A percentile compares a stretch with the other conserved stretches of the same genome.
phyloP scores from a whole-genome alignment of 139 green algal genomes.

The Micractinium sp. region DNA sequence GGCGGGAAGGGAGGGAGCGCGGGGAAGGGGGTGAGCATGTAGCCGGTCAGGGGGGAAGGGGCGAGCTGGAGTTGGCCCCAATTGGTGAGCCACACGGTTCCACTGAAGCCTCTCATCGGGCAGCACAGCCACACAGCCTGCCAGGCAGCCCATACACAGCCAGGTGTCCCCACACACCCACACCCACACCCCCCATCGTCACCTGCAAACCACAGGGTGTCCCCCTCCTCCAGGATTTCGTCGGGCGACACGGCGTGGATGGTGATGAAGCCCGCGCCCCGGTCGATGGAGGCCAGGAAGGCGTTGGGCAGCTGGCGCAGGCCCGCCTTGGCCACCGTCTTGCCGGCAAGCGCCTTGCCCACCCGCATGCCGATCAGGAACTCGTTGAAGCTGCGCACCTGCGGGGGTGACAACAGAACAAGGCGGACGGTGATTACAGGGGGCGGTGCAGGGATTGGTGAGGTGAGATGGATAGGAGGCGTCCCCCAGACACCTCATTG shows the following conservation, averaged over 20 bases:
- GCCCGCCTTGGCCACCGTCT: slow-evolving; percentile 48
- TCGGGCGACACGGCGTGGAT: slow-evolving; percentile 58
- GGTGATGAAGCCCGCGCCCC: neutral
- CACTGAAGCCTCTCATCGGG: too few relatives aligned
- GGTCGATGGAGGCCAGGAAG: slow-evolving; percentile 73
- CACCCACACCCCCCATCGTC: slow-evolving; percentile 44
- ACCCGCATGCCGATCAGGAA: slow-evolving; percentile 54
- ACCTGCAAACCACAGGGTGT: slow-evolving; percentile 85
- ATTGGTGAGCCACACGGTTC: too few relatives aligned
- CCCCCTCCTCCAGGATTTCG: slow-evolving; percentile 62
- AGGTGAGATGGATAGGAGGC: too few relatives aligned
- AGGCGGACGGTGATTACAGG: too few relatives aligned
- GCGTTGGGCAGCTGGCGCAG: slow-evolving; percentile 52
- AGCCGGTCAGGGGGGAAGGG: neutral
- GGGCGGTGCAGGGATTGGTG: too few relatives aligned
- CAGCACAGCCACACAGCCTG: neutral
- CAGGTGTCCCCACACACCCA: neutral
- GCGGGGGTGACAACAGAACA: neutral
- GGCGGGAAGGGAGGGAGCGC: neutral
- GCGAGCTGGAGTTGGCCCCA: neutral
- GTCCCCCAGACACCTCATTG: too few relatives aligned
- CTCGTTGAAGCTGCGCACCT: slow-evolving; percentile 45
- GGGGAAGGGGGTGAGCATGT: neutral
- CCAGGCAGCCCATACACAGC: neutral
- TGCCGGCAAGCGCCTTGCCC: slow-evolving; percentile 48